Conservation (phyloP, 176 grass and related monocot species). For the Themeda triandra region DNA sequence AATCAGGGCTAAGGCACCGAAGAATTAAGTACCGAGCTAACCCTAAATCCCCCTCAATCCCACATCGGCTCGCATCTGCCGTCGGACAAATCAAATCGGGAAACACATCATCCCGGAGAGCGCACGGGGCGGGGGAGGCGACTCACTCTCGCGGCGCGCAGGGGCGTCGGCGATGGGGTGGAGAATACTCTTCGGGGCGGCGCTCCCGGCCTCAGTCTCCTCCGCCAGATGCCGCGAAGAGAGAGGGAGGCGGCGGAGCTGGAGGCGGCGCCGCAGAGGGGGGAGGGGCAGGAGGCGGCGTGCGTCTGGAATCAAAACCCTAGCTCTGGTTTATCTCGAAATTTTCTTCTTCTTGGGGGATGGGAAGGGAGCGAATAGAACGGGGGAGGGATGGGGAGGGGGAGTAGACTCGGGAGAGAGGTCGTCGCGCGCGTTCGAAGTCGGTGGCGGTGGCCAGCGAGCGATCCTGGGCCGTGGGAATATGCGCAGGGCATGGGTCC, state of each 20-base stretch:
- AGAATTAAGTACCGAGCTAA: no score
- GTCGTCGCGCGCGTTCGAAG: not conserved
- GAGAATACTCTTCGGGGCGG: conserved; percentile 1
- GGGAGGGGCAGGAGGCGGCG: not conserved
- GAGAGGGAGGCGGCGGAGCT: not conserved
- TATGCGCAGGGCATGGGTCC: no score
- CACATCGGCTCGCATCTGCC: no score
- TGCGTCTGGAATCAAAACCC: conserved; percentile 18
- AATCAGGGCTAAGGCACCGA: no score
- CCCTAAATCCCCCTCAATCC: no score
- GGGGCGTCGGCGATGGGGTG: not conserved
- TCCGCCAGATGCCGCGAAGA: not conserved
- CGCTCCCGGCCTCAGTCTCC: not conserved
- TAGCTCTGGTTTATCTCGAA: not conserved
- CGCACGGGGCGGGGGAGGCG: not conserved
- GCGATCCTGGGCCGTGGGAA: conserved; percentile 20
- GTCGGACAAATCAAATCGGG: not conserved
- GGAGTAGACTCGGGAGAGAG: not conserved
- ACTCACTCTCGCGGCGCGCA: conserved; percentile 6
- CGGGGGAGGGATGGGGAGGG: not conserved
- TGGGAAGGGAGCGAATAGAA: not conserved
- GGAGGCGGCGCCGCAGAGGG: not conserved
- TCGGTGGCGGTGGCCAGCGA: not conserved
- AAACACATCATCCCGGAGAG: not conserved
- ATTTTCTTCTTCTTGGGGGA: not conserved